Evolutionary conservation across 2,329 filamentous ascomycete genomes (phyloP).

Genomic region (Trichoderma semiorbis): DNA sequence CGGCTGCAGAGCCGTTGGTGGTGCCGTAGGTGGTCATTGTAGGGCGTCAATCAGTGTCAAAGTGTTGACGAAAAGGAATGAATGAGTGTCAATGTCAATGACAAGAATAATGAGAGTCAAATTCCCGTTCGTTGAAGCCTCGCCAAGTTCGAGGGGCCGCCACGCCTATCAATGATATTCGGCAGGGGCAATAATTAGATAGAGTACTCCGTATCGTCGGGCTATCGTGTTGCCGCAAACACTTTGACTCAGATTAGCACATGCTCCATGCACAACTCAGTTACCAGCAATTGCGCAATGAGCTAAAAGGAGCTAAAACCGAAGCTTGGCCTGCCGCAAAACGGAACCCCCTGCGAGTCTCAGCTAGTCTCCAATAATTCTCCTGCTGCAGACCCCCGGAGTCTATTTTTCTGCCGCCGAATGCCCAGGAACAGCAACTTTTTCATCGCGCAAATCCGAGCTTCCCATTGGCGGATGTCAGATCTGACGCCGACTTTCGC

Average conservation of each 20-base stretch:
- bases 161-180: background rate
- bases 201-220: background rate
- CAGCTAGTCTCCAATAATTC: background rate
- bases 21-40: slow-evolving; percentile 13
- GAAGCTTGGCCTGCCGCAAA: slow-evolving; percentile 3
- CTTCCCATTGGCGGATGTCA: slow-evolving; percentile 3
- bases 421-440: background rate
- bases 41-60: background rate
- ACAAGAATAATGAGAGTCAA: background rate
- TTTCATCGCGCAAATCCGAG: background rate
- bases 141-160: background rate
- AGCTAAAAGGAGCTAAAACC: slow-evolving; percentile 6
- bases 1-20: slow-evolving; percentile 21
- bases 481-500: background rate
- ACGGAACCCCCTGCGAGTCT: background rate
- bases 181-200: background rate
- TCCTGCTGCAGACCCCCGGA: background rate
- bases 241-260: background rate
- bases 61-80: background rate
- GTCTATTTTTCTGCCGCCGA: background rate
- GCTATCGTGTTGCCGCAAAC: background rate
- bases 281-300: slow-evolving; percentile 7
- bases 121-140: background rate
- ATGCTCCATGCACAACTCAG: background rate
- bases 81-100: background rate